A percentile compares a stretch with the other conserved stretches of the same genome.
These are phyloP conservation scores for Colletotrichum lupini DNA, from an alignment of 2,329 filamentous ascomycete genomes.

Conservation along the genomic window DNA sequence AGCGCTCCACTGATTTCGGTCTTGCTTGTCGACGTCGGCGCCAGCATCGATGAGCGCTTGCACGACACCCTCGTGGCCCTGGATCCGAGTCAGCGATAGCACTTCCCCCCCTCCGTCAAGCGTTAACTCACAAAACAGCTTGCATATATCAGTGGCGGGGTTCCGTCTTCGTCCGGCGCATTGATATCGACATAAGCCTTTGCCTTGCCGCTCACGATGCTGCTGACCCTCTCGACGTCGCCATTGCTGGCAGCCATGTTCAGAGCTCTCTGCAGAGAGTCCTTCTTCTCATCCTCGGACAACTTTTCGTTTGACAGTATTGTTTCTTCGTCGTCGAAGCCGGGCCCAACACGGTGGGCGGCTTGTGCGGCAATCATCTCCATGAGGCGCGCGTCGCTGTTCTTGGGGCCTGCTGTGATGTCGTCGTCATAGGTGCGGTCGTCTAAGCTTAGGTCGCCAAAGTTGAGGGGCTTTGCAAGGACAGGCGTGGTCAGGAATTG, in stretches of 20 bases:
- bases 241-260: slow-evolving; percentile 98
- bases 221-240: slow-evolving; percentile 83
- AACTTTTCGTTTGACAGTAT: slow-evolving; percentile 81
- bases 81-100: slow-evolving; percentile 17
- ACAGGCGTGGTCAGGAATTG: slow-evolving; percentile 92
- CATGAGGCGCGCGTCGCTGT: slow-evolving; percentile 89
- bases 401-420: slow-evolving; percentile 65
- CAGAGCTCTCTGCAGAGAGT: slow-evolving; percentile 85
- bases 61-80: slow-evolving; percentile 92
- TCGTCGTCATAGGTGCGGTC: slow-evolving; percentile 78
- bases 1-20: slow-evolving; percentile 96
- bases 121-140: slow-evolving; percentile 85
- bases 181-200: slow-evolving; percentile 86
- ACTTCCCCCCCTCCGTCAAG: neutral
- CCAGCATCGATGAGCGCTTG: slow-evolving; percentile 85
- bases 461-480: slow-evolving; percentile 84
- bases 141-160: slow-evolving; percentile 95
- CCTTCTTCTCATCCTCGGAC: slow-evolving; percentile 79
- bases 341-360: slow-evolving; percentile 80
- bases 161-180: slow-evolving; percentile 91
- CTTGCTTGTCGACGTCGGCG: slow-evolving; percentile 90
- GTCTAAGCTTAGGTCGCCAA: slow-evolving; percentile 84
- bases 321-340: slow-evolving; percentile 82
- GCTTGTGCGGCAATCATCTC: slow-evolving; percentile 97
- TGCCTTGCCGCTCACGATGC: slow-evolving; percentile 79